These are phyloP conservation scores for Ophiostoma quercus DNA, from an alignment of 2,329 filamentous ascomycete species.

Conservation along the genomic window DNA sequence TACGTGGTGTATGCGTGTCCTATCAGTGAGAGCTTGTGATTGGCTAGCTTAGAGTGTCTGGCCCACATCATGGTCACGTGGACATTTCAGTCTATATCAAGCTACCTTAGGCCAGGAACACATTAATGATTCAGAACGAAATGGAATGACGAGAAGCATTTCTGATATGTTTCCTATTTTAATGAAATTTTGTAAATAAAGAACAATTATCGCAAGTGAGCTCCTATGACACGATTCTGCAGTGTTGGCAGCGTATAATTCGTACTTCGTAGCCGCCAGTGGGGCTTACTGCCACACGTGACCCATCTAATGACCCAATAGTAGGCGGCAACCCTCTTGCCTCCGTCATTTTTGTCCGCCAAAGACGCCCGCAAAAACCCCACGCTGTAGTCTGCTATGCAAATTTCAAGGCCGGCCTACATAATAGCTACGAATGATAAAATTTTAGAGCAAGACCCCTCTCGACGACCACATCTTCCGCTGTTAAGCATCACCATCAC, in stretches of 20 bases:
- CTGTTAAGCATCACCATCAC: not conserved
- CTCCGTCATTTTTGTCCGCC: constrained; percentile 21
- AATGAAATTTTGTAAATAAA: too few species aligned
- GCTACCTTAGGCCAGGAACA: not conserved
- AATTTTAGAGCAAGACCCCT: constrained; percentile 18
- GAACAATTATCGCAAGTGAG: too few species aligned
- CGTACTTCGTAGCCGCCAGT: not conserved
- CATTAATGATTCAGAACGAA: not conserved
- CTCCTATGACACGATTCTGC: not conserved
- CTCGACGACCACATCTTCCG: not conserved
- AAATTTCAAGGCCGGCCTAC: not conserved
- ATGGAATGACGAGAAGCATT: not conserved
- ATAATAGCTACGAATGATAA: not conserved
- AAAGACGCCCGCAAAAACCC: constrained; percentile 20
- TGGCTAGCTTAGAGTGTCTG: not conserved
- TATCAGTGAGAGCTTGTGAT: not conserved
- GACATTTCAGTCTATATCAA: too few species aligned
- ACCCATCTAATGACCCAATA: constrained; percentile 14
- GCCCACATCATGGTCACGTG: not conserved
- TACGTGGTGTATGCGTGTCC: constrained; percentile 14
- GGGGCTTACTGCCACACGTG: constrained; percentile 15
- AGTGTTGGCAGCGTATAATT: not conserved
- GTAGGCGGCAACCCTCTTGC: not conserved
- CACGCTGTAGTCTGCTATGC: constrained; percentile 17
- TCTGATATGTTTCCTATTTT: too few species aligned